A percentile compares a stretch with the other conserved stretches of the same genome.
Conservation (phyloP, 441 rosid genomes). For the California macrophylla region DNA sequence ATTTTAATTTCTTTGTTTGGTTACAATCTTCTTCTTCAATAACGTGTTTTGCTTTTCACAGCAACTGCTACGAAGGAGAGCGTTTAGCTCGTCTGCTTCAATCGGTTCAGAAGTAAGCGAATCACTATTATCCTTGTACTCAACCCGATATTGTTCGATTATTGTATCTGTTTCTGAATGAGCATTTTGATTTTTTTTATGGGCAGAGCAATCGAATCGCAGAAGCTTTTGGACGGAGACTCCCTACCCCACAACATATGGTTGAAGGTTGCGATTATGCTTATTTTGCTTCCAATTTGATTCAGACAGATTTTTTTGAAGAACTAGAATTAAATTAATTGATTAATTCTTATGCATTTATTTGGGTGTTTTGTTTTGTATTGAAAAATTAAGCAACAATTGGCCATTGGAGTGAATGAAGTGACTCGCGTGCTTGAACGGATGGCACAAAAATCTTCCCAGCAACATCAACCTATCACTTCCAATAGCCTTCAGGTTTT, state of each 20-base stretch:
- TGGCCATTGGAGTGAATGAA: conserved; percentile 84
- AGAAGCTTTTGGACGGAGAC: conserved; percentile 39
- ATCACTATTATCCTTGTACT: neutral
- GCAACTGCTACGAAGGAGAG: conserved; percentile 56
- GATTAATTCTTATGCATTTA: neutral
- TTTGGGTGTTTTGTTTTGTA: neutral
- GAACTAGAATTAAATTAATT: neutral
- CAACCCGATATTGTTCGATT: neutral
- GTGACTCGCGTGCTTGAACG: conserved; percentile 77
- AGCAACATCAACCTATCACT: neutral
- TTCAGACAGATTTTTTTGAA: neutral
- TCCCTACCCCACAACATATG: conserved; percentile 72
- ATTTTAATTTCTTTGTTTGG: neutral
- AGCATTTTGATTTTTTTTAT: neutral
- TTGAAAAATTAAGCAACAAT: conserved; percentile 47
- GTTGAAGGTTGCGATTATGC: conserved; percentile 50
- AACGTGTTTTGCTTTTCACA: neutral
- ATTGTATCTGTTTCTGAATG: neutral
- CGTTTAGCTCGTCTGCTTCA: conserved; percentile 45
- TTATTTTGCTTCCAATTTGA: neutral
- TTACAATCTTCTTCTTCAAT: neutral
- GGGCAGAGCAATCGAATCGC: conserved; percentile 47
- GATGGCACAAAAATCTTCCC: conserved; percentile 36
- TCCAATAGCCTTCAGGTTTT: neutral
- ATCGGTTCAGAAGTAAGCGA: conserved; percentile 44